Percentiles rank a stretch among this genome's conserved stretches.
Evolutionary conservation across 805 yeast species (phyloP).

Genomic region (Cyberlindnera japonica): DNA sequence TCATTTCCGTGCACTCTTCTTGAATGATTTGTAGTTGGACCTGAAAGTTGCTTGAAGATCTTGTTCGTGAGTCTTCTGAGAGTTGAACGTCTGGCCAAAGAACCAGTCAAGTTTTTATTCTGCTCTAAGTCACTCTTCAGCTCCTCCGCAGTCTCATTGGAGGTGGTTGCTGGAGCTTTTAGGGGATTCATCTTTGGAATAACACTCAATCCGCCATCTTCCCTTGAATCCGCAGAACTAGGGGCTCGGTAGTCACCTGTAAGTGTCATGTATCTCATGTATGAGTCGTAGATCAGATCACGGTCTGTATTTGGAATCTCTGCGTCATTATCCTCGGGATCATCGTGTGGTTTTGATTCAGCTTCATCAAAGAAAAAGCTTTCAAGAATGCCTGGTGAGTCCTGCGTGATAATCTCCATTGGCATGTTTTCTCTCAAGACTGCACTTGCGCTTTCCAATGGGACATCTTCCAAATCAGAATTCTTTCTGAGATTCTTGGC

Average conservation of each 20-base stretch:
- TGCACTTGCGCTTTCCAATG: neutral
- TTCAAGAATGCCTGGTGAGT: neutral
- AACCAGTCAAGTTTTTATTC: neutral
- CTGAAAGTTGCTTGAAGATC: slow-evolving; percentile 12
- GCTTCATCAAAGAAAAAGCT: neutral
- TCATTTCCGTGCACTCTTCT: neutral
- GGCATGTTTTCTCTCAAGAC: neutral
- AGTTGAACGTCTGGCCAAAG: slow-evolving; percentile 7
- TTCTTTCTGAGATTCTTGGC: neutral
- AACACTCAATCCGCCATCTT: no score
- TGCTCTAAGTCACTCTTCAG: neutral
- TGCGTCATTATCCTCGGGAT: neutral
- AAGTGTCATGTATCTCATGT: neutral
- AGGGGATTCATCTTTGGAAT: neutral
- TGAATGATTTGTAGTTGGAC: neutral
- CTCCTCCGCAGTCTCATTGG: neutral
- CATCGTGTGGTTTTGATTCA: neutral
- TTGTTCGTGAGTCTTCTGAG: slow-evolving; percentile 12
- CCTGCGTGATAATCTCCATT: neutral
- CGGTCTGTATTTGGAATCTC: neutral
- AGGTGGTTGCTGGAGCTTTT: no score
- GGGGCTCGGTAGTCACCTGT: neutral
- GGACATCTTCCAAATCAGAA: neutral
- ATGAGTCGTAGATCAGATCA: neutral
- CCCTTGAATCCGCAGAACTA: no score